These are phyloP conservation scores for Tylopilus sp. DNA, from an alignment of 768 basidiomycete species.

Conservation along the genomic window DNA sequence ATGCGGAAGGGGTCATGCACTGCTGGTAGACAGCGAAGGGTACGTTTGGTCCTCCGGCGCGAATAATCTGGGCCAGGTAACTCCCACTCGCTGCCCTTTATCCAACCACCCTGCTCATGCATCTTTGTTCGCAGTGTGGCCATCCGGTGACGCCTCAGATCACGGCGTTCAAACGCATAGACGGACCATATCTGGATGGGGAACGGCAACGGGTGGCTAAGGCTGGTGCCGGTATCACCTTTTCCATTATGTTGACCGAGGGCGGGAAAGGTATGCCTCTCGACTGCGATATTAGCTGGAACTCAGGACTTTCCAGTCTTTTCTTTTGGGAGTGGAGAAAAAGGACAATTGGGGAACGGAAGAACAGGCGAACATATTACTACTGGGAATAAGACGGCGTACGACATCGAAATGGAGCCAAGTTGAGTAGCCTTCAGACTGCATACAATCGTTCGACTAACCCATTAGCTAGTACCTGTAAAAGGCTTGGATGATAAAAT, in stretches of 20 bases:
- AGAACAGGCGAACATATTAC: slow-evolving; percentile 89
- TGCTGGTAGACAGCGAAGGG: slow-evolving; percentile 81
- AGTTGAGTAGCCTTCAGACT: slow-evolving; percentile 39
- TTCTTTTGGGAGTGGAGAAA: slow-evolving; percentile 87
- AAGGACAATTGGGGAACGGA: slow-evolving; percentile 92
- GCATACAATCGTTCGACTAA: slow-evolving; percentile 4
- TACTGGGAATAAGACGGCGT: slow-evolving; percentile 80
- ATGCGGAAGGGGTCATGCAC: slow-evolving; percentile 75
- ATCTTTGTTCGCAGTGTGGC: slow-evolving; percentile 53
- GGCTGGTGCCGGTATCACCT: slow-evolving; percentile 79
- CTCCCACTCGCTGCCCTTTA: neutral
- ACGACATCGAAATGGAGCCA: slow-evolving; percentile 71
- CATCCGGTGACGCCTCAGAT: slow-evolving; percentile 65
- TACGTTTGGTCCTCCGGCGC: slow-evolving; percentile 80
- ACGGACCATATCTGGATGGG: slow-evolving; percentile 55
- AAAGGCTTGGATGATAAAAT: slow-evolving; percentile 73
- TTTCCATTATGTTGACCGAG: slow-evolving; percentile 79
- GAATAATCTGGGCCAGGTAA: slow-evolving; percentile 80
- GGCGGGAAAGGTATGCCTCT: slow-evolving; percentile 64
- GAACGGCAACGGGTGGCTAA: slow-evolving; percentile 62
- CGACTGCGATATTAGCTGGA: neutral
- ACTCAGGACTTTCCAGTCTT: slow-evolving; percentile 53
- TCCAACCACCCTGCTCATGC: neutral
- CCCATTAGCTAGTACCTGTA: slow-evolving; percentile 53
- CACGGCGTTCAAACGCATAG: slow-evolving; percentile 58